Evolutionary conservation across 768 basidiomycete species (phyloP).

Genomic region (Rhodotorula babjevae): DNA sequence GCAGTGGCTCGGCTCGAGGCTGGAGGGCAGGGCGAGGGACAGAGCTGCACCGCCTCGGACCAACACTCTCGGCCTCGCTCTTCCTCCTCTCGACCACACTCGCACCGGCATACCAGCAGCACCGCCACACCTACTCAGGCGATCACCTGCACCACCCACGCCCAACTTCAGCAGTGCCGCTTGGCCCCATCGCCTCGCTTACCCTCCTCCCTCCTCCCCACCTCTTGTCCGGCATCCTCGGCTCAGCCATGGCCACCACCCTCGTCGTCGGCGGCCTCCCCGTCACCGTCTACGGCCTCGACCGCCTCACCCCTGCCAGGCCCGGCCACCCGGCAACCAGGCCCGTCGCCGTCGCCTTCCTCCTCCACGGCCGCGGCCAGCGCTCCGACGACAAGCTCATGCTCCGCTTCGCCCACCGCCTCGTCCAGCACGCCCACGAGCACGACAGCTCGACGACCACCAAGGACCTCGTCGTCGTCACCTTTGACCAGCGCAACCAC

Average conservation of each 20-base stretch:
- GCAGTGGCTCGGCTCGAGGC: no score
- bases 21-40: no score
- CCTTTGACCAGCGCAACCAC: slow-evolving; percentile 58
- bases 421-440: slow-evolving; percentile 44
- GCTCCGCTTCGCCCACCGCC: slow-evolving; percentile 46
- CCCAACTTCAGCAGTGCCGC: no score
- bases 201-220: neutral
- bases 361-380: slow-evolving; percentile 54
- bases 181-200: no score
- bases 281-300: slow-evolving; percentile 26
- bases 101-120: no score
- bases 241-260: neutral
- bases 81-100: no score
- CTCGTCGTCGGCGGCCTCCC: slow-evolving; percentile 29
- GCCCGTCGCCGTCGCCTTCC: slow-evolving; percentile 49
- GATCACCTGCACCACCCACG: no score
- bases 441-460: slow-evolving; percentile 12
- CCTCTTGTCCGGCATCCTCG: neutral
- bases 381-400: slow-evolving; percentile 44
- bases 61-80: no score
- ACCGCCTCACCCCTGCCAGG: neutral
- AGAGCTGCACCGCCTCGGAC: no score
- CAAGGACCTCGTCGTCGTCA: slow-evolving; percentile 53
- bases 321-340: neutral
- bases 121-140: no score